Base-by-base conservation (phyloP, 805 yeast genomes). In the Metschnikowia koreensis region DNA sequence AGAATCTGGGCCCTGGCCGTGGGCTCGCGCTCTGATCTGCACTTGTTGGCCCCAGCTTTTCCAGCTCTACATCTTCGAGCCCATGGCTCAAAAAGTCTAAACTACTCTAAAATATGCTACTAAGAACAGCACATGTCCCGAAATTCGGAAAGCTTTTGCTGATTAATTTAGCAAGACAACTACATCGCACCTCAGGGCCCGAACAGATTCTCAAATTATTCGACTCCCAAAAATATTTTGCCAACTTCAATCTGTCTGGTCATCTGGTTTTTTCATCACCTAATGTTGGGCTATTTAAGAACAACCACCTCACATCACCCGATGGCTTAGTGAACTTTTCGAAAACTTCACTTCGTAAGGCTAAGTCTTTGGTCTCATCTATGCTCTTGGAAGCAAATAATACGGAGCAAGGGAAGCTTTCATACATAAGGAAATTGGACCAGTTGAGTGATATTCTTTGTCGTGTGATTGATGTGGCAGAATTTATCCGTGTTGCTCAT, bases 401-500 rank as follows among this genome's bases (percentile, higher is more conserved):
- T 7, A 80, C 80, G 46, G 70, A 74, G 22, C 71, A 73, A 9
- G 88, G 76, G 3, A 59, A 61, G 42, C 54, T 71, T 22, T 66
- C 73, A 6, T 89, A 82, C 48, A 62, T 93, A 48, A 61, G 81
- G 41, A 82, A 83, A 47, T 72, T 94, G 56, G 99, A 94, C 65
- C 82, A 90, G 58, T 70, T 94, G 38, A 87, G 96, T 62, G 98
- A 94, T 64, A 81, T 87, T 29, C 69, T 94, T 31, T 94, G 99
- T 65, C 81, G 96, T 51, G 97, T 90, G 6, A 92, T 94, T 39
- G 99, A 94, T 68, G 79, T 93, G 46, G 93, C 97, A 37, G 98
- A 92, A 60, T 93, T 93, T 70, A 82, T 94, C 29, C 74, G 98
- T 44, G 91, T 90, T 26, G 84, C 86, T 1, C 98, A 93, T 65